A percentile compares a stretch with the other conserved stretches of the same genome.
These are phyloP conservation scores for Pseudogymnoascus sp. DNA, from an alignment of 2,329 filamentous ascomycete species.

Conservation along the genomic window DNA sequence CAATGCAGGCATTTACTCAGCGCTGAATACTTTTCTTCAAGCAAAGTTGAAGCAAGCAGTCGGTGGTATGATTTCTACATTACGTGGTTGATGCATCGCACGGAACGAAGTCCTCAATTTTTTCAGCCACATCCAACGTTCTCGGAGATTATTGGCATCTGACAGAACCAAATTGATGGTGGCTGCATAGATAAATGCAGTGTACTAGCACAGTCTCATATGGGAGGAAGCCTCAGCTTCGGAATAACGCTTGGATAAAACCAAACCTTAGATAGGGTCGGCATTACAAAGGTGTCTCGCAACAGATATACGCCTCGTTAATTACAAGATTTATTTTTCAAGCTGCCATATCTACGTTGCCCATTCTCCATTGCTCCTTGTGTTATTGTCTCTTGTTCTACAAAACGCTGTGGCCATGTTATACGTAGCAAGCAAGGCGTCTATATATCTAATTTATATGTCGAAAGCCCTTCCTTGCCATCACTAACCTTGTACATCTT, in stretches of 20 bases:
- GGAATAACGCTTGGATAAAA: not conserved
- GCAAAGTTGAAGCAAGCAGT: slow-evolving; percentile 2
- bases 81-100: not conserved
- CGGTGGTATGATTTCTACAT: not conserved
- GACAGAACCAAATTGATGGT: not conserved
- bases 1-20: not conserved
- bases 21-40: not conserved
- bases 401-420: not conserved
- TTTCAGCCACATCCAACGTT: not conserved
- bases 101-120: not conserved
- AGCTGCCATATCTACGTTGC: not conserved
- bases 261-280: not conserved
- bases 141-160: not conserved
- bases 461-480: not conserved
- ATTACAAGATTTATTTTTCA: not conserved
- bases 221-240: not conserved
- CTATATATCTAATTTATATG: not conserved
- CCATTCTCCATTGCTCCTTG: not conserved
- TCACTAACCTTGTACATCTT: not conserved
- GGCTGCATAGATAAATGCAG: not conserved
- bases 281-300: not conserved
- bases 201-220: not conserved
- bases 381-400: not conserved
- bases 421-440: not conserved
- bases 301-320: not conserved